Percentiles rank a stretch among this genome's conserved stretches.
phyloP scores from a whole-genome alignment of 495 filamentous ascomycete genomes.

The Tuber magnatum region DNA sequence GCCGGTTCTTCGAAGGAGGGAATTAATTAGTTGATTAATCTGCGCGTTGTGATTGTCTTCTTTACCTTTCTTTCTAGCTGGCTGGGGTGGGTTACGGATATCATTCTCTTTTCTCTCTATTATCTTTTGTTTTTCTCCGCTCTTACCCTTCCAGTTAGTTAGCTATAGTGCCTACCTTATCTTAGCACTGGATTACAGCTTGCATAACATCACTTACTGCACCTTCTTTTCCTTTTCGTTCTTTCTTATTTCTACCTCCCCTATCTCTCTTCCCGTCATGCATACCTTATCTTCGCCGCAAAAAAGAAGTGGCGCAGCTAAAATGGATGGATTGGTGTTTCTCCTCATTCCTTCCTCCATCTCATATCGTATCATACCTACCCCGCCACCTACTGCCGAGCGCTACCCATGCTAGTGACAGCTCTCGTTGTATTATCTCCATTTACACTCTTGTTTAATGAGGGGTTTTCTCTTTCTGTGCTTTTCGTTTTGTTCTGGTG shows the following conservation, averaged over 20 bases:
- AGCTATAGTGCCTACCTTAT: not conserved
- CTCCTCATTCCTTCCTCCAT: not conserved
- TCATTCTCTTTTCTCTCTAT: not conserved
- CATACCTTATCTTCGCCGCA: not conserved
- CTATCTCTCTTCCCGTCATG: not conserved
- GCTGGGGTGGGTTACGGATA: not conserved
- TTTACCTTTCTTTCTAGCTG: not conserved
- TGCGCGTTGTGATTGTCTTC: not conserved
- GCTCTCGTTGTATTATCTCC: not conserved
- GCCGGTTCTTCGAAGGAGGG: conserved; percentile 58
- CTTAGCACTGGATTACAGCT: not conserved
- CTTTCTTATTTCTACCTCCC: not conserved
- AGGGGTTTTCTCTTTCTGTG: not conserved
- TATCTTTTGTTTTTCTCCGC: not conserved
- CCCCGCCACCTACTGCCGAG: not conserved
- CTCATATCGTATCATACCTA: not conserved
- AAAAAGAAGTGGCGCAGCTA: not conserved
- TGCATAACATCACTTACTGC: not conserved
- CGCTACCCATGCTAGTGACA: not conserved
- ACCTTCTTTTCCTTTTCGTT: not conserved
- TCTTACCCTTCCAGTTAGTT: not conserved
- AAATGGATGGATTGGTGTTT: conserved; percentile 3
- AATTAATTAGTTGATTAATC: conserved; percentile 6
- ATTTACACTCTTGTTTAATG: not conserved
- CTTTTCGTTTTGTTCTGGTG: not conserved